Conservation (phyloP, 1,284 basidiomycete species). For the Trichosporon coremiiforme region DNA sequence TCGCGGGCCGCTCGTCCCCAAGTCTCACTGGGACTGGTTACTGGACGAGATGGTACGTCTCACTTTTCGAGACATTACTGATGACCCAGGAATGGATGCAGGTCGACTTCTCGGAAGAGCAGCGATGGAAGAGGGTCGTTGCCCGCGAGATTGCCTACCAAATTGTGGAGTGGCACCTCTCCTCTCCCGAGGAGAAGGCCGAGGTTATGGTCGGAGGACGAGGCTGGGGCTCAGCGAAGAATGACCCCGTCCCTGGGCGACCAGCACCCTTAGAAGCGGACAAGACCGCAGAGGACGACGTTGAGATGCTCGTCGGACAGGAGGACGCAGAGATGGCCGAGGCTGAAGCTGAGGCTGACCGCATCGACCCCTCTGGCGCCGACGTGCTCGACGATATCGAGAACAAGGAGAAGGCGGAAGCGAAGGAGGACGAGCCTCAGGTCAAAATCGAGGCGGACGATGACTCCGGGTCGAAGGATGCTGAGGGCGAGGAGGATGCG, state of each 20-base stretch:
- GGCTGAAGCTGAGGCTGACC: constrained; percentile 32
- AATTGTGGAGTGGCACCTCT: constrained; percentile 83
- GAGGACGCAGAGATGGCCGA: constrained; percentile 32
- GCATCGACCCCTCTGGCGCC: constrained; percentile 33
- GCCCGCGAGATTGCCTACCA: constrained; percentile 84
- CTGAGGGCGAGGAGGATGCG: constrained; percentile 29
- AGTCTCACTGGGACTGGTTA: constrained; percentile 94
- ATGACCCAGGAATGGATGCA: constrained; percentile 86
- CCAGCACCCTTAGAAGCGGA: constrained; percentile 19
- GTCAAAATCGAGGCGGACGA: constrained; percentile 40
- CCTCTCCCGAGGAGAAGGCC: constrained; percentile 68
- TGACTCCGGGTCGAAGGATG: constrained; percentile 24
- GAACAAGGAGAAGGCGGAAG: constrained; percentile 35
- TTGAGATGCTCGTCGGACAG: constrained; percentile 49
- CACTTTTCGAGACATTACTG: background rate
- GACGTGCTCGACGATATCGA: constrained; percentile 47
- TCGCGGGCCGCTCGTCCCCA: constrained; percentile 73
- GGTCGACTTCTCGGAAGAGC: constrained; percentile 89
- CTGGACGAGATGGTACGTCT: constrained; percentile 88
- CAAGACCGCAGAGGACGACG: constrained; percentile 46
- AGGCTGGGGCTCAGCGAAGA: constrained; percentile 46
- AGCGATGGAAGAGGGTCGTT: constrained; percentile 87
- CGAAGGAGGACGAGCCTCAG: constrained; percentile 39
- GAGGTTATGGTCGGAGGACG: constrained; percentile 62
- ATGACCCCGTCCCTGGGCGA: constrained; percentile 39